phyloP scores from a whole-genome alignment of 805 yeast genomes.

The Kodamaea hsintzibuensis region DNA sequence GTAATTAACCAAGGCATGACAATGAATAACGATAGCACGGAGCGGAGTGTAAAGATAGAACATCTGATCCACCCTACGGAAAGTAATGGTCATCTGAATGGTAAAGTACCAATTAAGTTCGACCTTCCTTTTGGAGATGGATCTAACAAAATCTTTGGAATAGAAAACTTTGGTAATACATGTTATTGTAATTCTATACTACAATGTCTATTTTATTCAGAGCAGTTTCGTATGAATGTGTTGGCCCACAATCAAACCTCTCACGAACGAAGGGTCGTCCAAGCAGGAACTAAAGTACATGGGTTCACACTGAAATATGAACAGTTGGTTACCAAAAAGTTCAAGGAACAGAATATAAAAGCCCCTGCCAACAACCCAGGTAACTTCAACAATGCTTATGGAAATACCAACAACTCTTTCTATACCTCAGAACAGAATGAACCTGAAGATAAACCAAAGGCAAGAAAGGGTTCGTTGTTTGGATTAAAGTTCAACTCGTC shows the following conservation, averaged over 20 bases:
- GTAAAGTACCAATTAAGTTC: neutral
- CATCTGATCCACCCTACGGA: neutral
- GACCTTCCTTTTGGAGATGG: conserved; percentile 53
- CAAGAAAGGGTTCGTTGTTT: conserved; percentile 39
- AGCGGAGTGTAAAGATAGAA: neutral
- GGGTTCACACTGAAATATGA: conserved; percentile 41
- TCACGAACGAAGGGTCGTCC: conserved; percentile 32
- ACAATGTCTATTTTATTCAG: conserved; percentile 81
- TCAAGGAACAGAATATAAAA: conserved; percentile 26
- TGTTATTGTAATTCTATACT: conserved; percentile 93
- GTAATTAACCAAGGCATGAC: neutral
- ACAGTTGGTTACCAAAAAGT: conserved; percentile 35
- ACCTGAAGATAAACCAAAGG: conserved; percentile 22
- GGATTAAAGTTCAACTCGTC: conserved; percentile 38
- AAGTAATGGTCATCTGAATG: neutral
- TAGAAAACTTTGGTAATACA: conserved; percentile 87
- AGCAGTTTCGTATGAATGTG: conserved; percentile 60
- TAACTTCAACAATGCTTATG: conserved; percentile 7
- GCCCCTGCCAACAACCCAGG: conserved; percentile 4
- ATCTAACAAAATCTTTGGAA: conserved; percentile 67
- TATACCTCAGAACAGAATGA: neutral
- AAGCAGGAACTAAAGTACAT: conserved; percentile 35
- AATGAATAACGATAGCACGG: neutral
- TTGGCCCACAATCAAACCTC: conserved; percentile 29
- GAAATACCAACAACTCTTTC: neutral